Evolutionary conservation across 495 filamentous ascomycete species (phyloP), one percentile per base, ranked within the genome.

Genomic region (Lophiostoma macrostomum): DNA sequence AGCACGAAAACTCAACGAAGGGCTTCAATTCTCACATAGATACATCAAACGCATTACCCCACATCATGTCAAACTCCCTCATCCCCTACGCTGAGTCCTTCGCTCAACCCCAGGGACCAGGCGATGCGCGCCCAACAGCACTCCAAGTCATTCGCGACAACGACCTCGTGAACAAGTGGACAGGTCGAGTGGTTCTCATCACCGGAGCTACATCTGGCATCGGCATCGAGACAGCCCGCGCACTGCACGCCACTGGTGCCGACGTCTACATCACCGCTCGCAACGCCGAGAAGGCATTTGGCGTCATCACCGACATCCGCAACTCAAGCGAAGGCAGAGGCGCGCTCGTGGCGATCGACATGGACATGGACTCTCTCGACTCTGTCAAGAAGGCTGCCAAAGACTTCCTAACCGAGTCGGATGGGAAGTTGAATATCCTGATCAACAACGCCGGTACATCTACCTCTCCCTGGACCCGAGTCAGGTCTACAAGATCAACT

Each of bases 141-240:
- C 38, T 71, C n/a, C 64, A 75, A 38, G 67, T 78, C 35, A 43
- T 77, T 43, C 34, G 70, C 29, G 74, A 79, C 60, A 69, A 73
- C 50, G 58, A 62, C 27, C 49, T 70, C 5, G 34, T 62, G 27
- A 67, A 68, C 44, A 64, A 64, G 25, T 59, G 73, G 22, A 43
- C 35, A 3, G 69, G 70, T n/a, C 85, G 85, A 66, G 78, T 76
- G 11, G 74, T 86, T 53, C 75, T 89, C 40, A 75, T 90, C 20
- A 88, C 85, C 4, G 87, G 87, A 12, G 77, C 80, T n/a, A 83
- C 81, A 49, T 77, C 80, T 10, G 77, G 76, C 6, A 71, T 80
- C 5, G 76, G 76, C 1, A 60, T 74, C 29, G 71, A 78, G 52
- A 80, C 78, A 3, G 75, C 73, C 1, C 66, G 64, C 11, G 75